phyloP scores from a whole-genome alignment of 2,329 filamentous ascomycete genomes.

The Cadophora sp. region DNA sequence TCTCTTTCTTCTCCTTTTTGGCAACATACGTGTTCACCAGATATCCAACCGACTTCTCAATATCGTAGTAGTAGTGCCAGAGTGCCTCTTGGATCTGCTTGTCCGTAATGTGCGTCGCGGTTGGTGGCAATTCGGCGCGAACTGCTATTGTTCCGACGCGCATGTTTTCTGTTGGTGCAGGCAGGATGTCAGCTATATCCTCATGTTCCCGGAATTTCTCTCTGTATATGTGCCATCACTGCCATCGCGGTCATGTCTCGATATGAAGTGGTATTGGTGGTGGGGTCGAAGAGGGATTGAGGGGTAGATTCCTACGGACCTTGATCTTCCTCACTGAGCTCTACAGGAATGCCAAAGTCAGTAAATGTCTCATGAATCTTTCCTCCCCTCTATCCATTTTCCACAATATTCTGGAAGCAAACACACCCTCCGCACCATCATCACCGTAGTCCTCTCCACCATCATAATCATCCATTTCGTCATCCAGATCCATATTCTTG shows the following conservation, averaged over 20 bases:
- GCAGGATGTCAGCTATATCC: not conserved
- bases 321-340: slow-evolving; percentile 45
- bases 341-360: slow-evolving; percentile 31
- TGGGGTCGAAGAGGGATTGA: slow-evolving; percentile 14
- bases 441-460: slow-evolving; percentile 53
- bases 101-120: slow-evolving; percentile 59
- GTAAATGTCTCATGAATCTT: not conserved
- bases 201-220: no score
- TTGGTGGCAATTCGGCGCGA: slow-evolving; percentile 65
- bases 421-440: slow-evolving; percentile 45
- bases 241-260: no score
- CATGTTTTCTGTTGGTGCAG: slow-evolving; percentile 57
- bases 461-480: slow-evolving; percentile 59
- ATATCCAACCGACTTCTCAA: slow-evolving; percentile 84
- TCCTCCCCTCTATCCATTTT: not conserved
- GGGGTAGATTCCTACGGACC: slow-evolving; percentile 30
- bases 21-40: slow-evolving; percentile 63
- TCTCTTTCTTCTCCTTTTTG: slow-evolving; percentile 46
- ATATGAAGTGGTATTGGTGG: not conserved
- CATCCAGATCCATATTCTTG: slow-evolving; percentile 49
- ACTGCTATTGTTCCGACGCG: slow-evolving; percentile 71
- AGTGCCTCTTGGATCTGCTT: slow-evolving; percentile 86
- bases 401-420: not conserved
- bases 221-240: no score
- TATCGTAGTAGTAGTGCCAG: slow-evolving; percentile 96